Evolutionary conservation across 2,329 filamentous ascomycete species (phyloP), one percentile per base, ranked within the genome.

Genomic region (Cephalotrichum gorgonifer): DNA sequence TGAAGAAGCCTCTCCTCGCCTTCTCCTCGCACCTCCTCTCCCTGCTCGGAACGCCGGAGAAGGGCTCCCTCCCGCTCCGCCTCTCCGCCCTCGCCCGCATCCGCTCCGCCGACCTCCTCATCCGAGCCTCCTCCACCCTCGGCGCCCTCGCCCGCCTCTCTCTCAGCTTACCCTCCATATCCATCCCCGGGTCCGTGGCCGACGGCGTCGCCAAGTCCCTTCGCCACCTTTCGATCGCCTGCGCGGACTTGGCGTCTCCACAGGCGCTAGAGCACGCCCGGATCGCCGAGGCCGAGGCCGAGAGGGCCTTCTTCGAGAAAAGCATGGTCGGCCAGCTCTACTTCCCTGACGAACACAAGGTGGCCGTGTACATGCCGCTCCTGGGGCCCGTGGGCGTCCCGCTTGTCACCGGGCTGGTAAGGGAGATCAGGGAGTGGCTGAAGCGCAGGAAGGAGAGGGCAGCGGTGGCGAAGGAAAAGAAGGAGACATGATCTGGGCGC

Each of bases 311-410:
- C 66, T 98, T 98, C 57, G 93, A 98, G 67, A 95, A 95, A 68
- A 95, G 87, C 60, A 98, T 98, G 93, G 93, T 98, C 12, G 93
- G 90, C 0, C 93, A 97, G 68, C 83, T 97, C 2, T 98, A 97
- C 65, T 98, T 98, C 64, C 93, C 93, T 0, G 93, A 98, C 60
- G 93, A 98, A 69, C 93, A 98, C 65, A 98, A 97, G 66, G 80
- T 98, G 23, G 93, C 93, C 0, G 93, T 98, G 1, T 98, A 98
- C 63, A 68, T 98, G 57, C 93, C 93, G 1, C 69, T 98, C 11
- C 69, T 98, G 38, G 93, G 93, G 1, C 93, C 93, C 0, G 82
- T 97, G 38, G 89, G 87, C 4, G 91, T 97, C 12, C 93, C 93
- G 33, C 68, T 98, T 45, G 64, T 96, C 6, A 86, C 96, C 77